Evolutionary conservation across 495 filamentous ascomycete species (phyloP).

Genomic region (Neurospora intermedia): DNA sequence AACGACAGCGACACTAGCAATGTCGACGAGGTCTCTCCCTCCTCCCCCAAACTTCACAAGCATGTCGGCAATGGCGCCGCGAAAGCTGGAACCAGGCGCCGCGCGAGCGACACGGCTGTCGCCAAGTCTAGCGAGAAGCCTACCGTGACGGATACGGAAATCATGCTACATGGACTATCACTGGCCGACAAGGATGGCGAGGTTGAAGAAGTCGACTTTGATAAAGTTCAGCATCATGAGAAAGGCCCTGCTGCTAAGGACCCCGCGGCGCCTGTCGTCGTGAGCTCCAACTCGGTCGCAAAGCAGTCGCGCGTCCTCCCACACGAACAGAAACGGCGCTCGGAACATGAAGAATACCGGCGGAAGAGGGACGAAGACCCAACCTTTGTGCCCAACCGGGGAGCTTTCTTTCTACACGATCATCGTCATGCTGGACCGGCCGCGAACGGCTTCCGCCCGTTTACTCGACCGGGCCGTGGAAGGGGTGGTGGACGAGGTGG

Average conservation of each 20-base stretch:
- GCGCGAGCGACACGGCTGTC: conserved; percentile 16
- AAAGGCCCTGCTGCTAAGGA: conserved; percentile 14
- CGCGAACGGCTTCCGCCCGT: conserved; percentile 65
- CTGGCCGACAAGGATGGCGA: conserved; percentile 47
- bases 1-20: conserved; percentile 63
- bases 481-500: conserved; percentile 36
- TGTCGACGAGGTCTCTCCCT: conserved; percentile 48
- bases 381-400: conserved; percentile 88
- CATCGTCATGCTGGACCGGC: conserved; percentile 66
- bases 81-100: conserved; percentile 32
- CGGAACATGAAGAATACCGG: conserved; percentile 80
- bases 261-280: conserved; percentile 31
- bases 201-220: conserved; percentile 53
- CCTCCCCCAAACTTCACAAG: conserved; percentile 29
- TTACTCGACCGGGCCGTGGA: conserved; percentile 42
- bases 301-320: conserved; percentile 36
- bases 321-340: conserved; percentile 57
- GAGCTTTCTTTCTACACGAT: conserved; percentile 95
- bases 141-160: conserved; percentile 58
- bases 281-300: conserved; percentile 30
- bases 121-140: conserved; percentile 20
- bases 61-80: conserved; percentile 27
- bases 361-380: conserved; percentile 83
- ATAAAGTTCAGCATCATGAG: conserved; percentile 36
- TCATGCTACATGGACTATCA: conserved; percentile 78